A percentile compares a stretch with the other conserved stretches of the same genome.
Evolutionary conservation across 2,329 filamentous ascomycete genomes (phyloP).

Genomic region (Cytospora paraplurivora): DNA sequence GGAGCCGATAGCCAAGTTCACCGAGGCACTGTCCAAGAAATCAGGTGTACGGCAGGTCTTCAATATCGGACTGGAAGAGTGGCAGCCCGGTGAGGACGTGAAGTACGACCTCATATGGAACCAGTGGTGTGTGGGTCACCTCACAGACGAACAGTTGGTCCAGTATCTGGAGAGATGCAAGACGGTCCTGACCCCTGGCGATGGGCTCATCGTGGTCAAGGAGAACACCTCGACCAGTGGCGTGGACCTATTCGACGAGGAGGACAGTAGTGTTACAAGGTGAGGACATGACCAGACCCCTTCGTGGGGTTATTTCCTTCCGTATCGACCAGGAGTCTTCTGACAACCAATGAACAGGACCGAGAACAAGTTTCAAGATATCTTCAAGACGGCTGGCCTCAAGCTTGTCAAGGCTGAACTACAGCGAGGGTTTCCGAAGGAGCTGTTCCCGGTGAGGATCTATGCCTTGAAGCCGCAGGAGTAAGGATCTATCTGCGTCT

Average conservation of each 20-base stretch:
- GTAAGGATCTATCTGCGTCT: conserved; percentile 1
- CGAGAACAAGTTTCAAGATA: conserved; percentile 67
- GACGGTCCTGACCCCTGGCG: conserved; percentile 39
- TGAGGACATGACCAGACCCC: conserved; percentile 37
- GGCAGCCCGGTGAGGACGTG: conserved; percentile 51
- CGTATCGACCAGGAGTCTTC: neutral
- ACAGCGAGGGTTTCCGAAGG: conserved; percentile 70
- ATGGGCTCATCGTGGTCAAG: conserved; percentile 70
- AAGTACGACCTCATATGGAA: conserved; percentile 83
- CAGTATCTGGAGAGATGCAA: conserved; percentile 66
- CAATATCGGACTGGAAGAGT: conserved; percentile 74
- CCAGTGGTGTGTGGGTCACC: conserved; percentile 87
- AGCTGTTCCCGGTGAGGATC: conserved; percentile 72
- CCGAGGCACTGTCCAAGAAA: conserved; percentile 58
- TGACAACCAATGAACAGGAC: conserved; percentile 48
- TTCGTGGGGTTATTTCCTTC: neutral
- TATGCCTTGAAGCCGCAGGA: conserved; percentile 68
- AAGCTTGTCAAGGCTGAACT: conserved; percentile 69
- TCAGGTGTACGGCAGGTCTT: conserved; percentile 65
- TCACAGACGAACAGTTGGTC: conserved; percentile 73
- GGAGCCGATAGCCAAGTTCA: conserved; percentile 84
- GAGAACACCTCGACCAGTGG: conserved; percentile 69
- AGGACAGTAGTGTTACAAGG: conserved; percentile 77
- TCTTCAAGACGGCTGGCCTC: conserved; percentile 72
- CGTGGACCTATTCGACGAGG: conserved; percentile 71